Evolutionary conservation across 1,284 basidiomycete genomes (phyloP).

Genomic region (Moniliophthora roreri): DNA sequence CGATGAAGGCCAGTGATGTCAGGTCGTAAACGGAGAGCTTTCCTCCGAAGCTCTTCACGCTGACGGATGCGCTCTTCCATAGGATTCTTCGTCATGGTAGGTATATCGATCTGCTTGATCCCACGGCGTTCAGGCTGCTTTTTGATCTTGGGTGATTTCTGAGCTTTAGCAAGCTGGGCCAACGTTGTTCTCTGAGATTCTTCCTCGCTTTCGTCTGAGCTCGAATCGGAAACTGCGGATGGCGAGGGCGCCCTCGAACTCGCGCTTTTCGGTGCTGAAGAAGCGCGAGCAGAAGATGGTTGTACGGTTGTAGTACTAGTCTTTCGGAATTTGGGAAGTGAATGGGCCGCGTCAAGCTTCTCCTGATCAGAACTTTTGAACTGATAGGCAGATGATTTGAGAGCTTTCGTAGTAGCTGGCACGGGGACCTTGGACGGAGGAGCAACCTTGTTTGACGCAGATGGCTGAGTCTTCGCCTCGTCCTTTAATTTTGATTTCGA

Average conservation of each 20-base stretch:
- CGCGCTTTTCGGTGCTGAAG: conserved; percentile 2
- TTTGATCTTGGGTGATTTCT: conserved; percentile 59
- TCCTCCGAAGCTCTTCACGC: conserved; percentile 62
- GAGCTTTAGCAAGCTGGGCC: conserved; percentile 60
- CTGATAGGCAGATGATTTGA: conserved; percentile 14
- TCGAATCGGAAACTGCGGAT: conserved; percentile 22
- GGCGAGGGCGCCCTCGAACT: conserved; percentile 27
- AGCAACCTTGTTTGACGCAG: not conserved
- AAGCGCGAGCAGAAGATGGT: conserved; percentile 14
- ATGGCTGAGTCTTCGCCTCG: not conserved
- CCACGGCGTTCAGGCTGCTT: conserved; percentile 63
- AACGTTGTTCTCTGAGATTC: conserved; percentile 47
- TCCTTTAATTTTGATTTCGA: conserved; percentile 5
- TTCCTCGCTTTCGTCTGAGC: conserved; percentile 52
- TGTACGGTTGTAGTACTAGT: conserved; percentile 14
- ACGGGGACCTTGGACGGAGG: not conserved
- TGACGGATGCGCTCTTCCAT: conserved; percentile 50
- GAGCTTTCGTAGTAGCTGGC: conserved; percentile 8
- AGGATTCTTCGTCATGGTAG: conserved; percentile 40
- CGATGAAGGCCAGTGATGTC: conserved; percentile 82
- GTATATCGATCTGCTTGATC: conserved; percentile 69
- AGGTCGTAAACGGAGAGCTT: conserved; percentile 76
- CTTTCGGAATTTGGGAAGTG: conserved; percentile 38
- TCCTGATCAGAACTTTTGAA: conserved; percentile 38
- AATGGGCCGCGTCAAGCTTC: conserved; percentile 31